Base-by-base conservation (phyloP, 257 asterid species). In the Mentha longifolia region DNA sequence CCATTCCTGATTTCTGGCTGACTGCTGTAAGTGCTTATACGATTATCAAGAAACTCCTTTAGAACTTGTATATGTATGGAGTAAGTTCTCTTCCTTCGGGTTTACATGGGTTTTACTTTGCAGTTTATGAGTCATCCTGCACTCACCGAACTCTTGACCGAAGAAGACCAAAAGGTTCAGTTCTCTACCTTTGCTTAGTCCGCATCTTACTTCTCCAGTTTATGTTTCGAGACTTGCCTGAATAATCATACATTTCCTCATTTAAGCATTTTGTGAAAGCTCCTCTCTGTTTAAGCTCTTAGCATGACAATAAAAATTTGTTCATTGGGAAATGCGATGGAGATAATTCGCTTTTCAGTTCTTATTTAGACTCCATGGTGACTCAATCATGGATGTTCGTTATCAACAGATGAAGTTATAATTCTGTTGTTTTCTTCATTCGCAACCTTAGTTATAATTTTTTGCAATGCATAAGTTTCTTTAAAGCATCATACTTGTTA, bases 111-210 rank as follows among this genome's bases (percentile, higher is more conserved):
- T 6, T 58, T 35, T 47, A 30, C 42, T 31, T 51, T 83, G 89
- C 92, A 91, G 98, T 89, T 94, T 74, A 68, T 82, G 81, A 94
- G 96, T 57, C 98, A 94, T 78, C 98, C 98, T 52, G 96, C 89
- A 28, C 89, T 94, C 61, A 73, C 89, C 55, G 96, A 87, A 62
- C 90, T 94, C 72, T 74, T 94, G 77, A 91, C 91, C 30, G 98
- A 87, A 58, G 96, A 89, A 78, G 99, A 94, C 82, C 96, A 88
- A 76, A 88, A 86, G 96, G 97, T 89, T 74, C 69, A 39, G 7
- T n/a, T 59, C 35, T 65, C 30, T 65, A 30, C 75, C 43, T 71
- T 67, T 65, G 3, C 43, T 65, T 73, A 45, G 12, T 42, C 50
- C 17, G 5, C 65, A 60, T 51, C n/a, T 30, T 43, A 25, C 6